phyloP scores from a whole-genome alignment of 352 stramenopile genomes.

The Pythium diclinum region DNA sequence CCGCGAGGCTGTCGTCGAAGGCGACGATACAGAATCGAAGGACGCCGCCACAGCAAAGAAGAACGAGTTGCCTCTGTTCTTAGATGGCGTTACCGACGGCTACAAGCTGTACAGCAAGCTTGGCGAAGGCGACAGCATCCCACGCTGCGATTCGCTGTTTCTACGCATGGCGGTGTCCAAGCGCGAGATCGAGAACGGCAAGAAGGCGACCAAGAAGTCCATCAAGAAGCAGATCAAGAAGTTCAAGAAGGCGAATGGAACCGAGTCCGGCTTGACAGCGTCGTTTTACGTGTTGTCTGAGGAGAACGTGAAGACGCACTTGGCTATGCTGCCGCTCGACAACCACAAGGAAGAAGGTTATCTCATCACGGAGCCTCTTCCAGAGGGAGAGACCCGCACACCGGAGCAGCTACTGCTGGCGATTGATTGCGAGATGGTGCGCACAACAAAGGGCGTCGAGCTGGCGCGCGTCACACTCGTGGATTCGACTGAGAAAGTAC shows the following conservation, averaged over 20 bases:
- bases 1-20: slow-evolving; percentile 7
- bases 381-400: slow-evolving; percentile 30
- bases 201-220: slow-evolving; percentile 70
- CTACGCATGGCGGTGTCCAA: slow-evolving; percentile 73
- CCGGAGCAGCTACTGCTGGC: slow-evolving; percentile 58
- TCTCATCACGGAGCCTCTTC: slow-evolving; percentile 39
- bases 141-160: slow-evolving; percentile 64
- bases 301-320: slow-evolving; percentile 52
- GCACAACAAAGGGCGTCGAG: slow-evolving; percentile 84
- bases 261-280: slow-evolving; percentile 43
- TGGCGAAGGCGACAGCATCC: slow-evolving; percentile 74
- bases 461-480: slow-evolving; percentile 73
- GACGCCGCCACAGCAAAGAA: not conserved
- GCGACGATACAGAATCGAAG: slow-evolving; percentile 1
- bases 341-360: slow-evolving; percentile 39
- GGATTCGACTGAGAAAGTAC: slow-evolving; percentile 59
- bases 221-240: slow-evolving; percentile 89
- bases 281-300: slow-evolving; percentile 78
- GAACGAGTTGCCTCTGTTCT: slow-evolving; percentile 29
- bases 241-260: slow-evolving; percentile 69
- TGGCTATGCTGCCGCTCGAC: slow-evolving; percentile 55
- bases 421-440: slow-evolving; percentile 88
- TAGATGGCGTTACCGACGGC: slow-evolving; percentile 30
- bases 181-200: slow-evolving; percentile 67
- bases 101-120: slow-evolving; percentile 52